Percentiles rank a stretch among this genome's conserved stretches.
Conservation (phyloP, 2,329 filamentous ascomycete genomes). For the Grosmannia huntii region DNA sequence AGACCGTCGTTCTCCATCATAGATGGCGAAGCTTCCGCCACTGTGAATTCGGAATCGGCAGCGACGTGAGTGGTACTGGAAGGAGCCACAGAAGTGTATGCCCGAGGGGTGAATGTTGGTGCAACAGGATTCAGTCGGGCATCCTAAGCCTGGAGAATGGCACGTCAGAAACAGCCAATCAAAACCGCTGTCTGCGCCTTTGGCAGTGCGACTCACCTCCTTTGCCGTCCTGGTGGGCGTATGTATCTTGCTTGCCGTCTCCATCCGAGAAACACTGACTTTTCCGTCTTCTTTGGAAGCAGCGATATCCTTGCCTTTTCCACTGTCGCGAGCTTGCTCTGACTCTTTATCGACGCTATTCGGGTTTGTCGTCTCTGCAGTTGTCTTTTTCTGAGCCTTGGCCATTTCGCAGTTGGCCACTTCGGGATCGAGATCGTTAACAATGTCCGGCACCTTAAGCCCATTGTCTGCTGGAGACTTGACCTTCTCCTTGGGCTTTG, state of each 20-base stretch:
- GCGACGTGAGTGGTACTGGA: neutral
- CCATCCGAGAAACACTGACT: constrained; percentile 7
- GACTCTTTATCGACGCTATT: neutral
- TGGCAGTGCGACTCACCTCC: constrained; percentile 33
- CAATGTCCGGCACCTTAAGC: constrained; percentile 16
- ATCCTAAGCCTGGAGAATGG: constrained; percentile 26
- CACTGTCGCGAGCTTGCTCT: neutral
- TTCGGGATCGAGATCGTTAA: constrained; percentile 25
- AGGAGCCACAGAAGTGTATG: constrained; percentile 9
- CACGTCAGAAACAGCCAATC: constrained; percentile 30
- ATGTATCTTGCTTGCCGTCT: constrained; percentile 12
- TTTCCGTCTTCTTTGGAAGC: constrained; percentile 9
- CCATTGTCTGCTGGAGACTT: constrained; percentile 11
- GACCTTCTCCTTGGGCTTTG: constrained; percentile 31
- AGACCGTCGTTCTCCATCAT: neutral
- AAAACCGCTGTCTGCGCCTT: constrained; percentile 23
- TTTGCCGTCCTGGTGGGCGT: constrained; percentile 27
- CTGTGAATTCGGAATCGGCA: neutral
- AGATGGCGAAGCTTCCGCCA: neutral
- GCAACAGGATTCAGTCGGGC: constrained; percentile 43
- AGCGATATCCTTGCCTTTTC: constrained; percentile 1
- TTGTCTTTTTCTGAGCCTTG: constrained; percentile 18
- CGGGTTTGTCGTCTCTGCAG: neutral
- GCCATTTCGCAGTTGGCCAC: constrained; percentile 21
- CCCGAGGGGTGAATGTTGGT: constrained; percentile 39